Percentiles rank a stretch among this genome's conserved stretches.
Evolutionary conservation across 495 filamentous ascomycete genomes (phyloP).

Genomic region (Penicillium bialowiezense): DNA sequence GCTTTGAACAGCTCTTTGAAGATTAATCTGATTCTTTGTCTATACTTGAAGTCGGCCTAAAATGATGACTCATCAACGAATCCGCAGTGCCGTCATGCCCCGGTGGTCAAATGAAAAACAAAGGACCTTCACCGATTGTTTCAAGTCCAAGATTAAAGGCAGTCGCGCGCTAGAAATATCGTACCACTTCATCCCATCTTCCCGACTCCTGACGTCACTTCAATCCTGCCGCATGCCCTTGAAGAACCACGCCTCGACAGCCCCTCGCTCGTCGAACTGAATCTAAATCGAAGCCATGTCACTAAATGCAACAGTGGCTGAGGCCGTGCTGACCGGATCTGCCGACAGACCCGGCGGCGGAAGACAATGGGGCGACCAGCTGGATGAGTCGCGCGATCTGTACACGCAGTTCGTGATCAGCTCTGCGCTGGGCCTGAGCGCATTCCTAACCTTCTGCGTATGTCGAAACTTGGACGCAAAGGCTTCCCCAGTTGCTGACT

Average conservation of each 20-base stretch:
- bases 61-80: too few relatives aligned
- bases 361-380: constrained; percentile 34
- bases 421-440: constrained; percentile 51
- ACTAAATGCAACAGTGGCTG: constrained; percentile 26
- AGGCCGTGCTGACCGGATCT: constrained; percentile 24
- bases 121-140: too few relatives aligned
- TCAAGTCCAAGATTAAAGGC: too few relatives aligned
- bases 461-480: constrained; percentile 5
- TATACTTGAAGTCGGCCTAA: too few relatives aligned
- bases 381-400: constrained; percentile 48
- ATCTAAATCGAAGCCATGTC: constrained; percentile 28
- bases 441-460: constrained; percentile 66
- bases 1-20: too few relatives aligned
- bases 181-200: too few relatives aligned
- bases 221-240: constrained; percentile 12
- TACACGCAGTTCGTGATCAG: constrained; percentile 60
- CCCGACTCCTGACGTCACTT: too few relatives aligned
- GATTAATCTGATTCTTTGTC: too few relatives aligned
- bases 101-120: too few relatives aligned
- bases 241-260: constrained; percentile 14
- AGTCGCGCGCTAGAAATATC: too few relatives aligned
- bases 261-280: constrained; percentile 5
- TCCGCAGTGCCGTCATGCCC: too few relatives aligned
- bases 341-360: constrained; percentile 18
- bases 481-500: background rate